Conservation (phyloP, 345 rosid genomes). For the Brassica incana region DNA sequence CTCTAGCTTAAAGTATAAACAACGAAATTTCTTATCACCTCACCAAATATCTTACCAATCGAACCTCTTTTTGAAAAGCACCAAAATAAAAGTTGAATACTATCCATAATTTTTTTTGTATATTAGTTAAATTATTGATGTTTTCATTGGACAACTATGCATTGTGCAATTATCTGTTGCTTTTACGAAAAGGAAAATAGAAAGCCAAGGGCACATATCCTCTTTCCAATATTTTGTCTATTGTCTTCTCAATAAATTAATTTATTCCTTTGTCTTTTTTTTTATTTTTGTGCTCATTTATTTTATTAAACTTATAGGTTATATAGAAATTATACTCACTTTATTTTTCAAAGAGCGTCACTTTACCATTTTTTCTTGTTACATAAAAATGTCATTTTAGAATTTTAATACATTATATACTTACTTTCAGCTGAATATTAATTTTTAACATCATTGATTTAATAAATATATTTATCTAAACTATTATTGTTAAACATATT, state of each 20-base stretch:
- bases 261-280: not conserved
- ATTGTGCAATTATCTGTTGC: constrained; percentile 20
- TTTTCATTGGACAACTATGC: not conserved
- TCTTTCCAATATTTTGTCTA: not conserved
- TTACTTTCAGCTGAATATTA: too few relatives aligned
- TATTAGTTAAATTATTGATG: not conserved
- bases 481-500: too few relatives aligned
- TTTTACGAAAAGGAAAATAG: constrained; percentile 13
- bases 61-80: constrained; percentile 7
- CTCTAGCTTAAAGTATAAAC: not conserved
- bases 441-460: too few relatives aligned
- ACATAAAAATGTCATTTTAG: too few relatives aligned
- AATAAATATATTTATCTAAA: too few relatives aligned
- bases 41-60: not conserved
- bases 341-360: too few relatives aligned
- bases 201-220: constrained; percentile 24
- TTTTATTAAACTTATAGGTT: not conserved
- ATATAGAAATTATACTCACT: too few relatives aligned
- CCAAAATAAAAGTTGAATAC: constrained; percentile 6
- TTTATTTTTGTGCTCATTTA: not conserved
- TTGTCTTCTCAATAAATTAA: not conserved
- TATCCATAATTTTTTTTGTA: not conserved
- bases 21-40: not conserved
- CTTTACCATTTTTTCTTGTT: too few relatives aligned
- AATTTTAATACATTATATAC: too few relatives aligned